These are phyloP conservation scores for Collybiopsis confluens DNA, from an alignment of 768 basidiomycete species.

Conservation along the genomic window DNA sequence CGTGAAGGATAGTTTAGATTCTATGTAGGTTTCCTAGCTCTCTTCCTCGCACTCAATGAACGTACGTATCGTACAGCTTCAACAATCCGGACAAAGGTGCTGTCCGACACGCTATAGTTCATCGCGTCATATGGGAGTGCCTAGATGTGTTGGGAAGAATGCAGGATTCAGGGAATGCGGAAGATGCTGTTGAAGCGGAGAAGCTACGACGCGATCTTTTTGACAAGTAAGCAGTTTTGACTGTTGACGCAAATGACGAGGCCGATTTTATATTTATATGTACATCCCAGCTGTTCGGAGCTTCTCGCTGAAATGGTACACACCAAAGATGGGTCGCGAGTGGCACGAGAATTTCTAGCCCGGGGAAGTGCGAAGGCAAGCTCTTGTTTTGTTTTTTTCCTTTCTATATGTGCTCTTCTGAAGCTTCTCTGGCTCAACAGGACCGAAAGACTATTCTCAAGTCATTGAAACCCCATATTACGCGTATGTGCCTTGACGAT, in stretches of 20 bases:
- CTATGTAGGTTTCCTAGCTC: slow-evolving; percentile 51
- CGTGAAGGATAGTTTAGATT: slow-evolving; percentile 68
- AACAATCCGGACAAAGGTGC: slow-evolving; percentile 91
- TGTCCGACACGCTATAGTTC: slow-evolving; percentile 81
- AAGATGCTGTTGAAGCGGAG: slow-evolving; percentile 48
- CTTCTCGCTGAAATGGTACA: slow-evolving; percentile 90
- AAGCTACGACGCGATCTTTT: slow-evolving; percentile 77
- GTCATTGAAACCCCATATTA: slow-evolving; percentile 83
- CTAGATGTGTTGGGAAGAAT: slow-evolving; percentile 55
- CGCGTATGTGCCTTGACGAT: slow-evolving; percentile 83
- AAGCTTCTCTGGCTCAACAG: slow-evolving; percentile 25
- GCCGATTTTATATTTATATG: too few relatives aligned
- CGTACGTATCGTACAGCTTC: slow-evolving; percentile 46
- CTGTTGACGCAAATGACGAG: too few relatives aligned
- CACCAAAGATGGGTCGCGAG: slow-evolving; percentile 86
- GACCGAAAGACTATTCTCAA: slow-evolving; percentile 92
- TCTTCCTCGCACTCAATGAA: slow-evolving; percentile 2
- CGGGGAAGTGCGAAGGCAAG: slow-evolving; percentile 77
- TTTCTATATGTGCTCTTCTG: too few relatives aligned
- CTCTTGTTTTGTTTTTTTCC: too few relatives aligned
- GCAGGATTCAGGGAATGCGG: slow-evolving; percentile 22
- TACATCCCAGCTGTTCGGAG: slow-evolving; percentile 63
- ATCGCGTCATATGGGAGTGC: slow-evolving; percentile 86
- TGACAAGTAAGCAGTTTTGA: slow-evolving; percentile 61
- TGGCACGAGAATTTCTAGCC: slow-evolving; percentile 81